These are phyloP conservation scores for Scytalidium lignicola DNA, from an alignment of 2,329 filamentous ascomycete genomes.

Conservation along the genomic window DNA sequence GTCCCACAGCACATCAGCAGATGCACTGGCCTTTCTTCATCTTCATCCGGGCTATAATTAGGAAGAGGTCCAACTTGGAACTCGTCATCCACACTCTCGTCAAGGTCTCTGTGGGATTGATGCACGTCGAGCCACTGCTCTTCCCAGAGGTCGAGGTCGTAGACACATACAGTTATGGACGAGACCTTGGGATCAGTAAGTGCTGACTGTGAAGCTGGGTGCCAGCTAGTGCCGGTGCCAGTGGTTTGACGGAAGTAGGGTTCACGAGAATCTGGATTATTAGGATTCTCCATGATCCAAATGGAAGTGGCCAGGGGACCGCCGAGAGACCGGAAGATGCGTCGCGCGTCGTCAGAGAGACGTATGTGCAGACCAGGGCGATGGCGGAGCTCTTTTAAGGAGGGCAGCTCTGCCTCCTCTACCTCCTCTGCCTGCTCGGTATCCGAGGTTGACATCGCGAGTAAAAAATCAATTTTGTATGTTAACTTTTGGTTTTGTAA, in stretches of 20 bases:
- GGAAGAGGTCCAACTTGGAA: not conserved
- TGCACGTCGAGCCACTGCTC: slow-evolving; percentile 19
- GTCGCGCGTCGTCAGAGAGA: slow-evolving; percentile 13
- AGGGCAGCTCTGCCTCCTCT: slow-evolving; percentile 12
- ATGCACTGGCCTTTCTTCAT: slow-evolving; percentile 21
- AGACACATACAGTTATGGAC: slow-evolving; percentile 17
- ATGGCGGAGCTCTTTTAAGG: slow-evolving; percentile 13
- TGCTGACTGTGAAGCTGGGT: slow-evolving; percentile 21
- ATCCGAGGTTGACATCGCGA: slow-evolving; percentile 6
- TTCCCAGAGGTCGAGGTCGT: slow-evolving; percentile 22
- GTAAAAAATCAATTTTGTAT: no score
- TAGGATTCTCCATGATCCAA: slow-evolving; percentile 18
- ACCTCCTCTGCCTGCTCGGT: slow-evolving; percentile 8
- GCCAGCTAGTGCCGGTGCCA: slow-evolving; percentile 17
- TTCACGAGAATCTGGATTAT: slow-evolving; percentile 15
- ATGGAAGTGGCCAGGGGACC: slow-evolving; percentile 19
- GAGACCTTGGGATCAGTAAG: slow-evolving; percentile 27
- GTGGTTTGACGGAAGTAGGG: slow-evolving; percentile 18
- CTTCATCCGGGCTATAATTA: slow-evolving; percentile 17
- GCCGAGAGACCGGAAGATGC: slow-evolving; percentile 22
- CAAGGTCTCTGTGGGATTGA: slow-evolving; percentile 11
- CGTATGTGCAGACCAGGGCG: slow-evolving; percentile 6
- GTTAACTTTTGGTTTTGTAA: no score
- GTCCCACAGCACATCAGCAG: slow-evolving; percentile 22
- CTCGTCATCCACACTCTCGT: not conserved